A percentile compares a stretch with the other conserved stretches of the same genome.
Evolutionary conservation across 2,329 filamentous ascomycete species (phyloP).

Genomic region (Torrubiellomyces zombiae): DNA sequence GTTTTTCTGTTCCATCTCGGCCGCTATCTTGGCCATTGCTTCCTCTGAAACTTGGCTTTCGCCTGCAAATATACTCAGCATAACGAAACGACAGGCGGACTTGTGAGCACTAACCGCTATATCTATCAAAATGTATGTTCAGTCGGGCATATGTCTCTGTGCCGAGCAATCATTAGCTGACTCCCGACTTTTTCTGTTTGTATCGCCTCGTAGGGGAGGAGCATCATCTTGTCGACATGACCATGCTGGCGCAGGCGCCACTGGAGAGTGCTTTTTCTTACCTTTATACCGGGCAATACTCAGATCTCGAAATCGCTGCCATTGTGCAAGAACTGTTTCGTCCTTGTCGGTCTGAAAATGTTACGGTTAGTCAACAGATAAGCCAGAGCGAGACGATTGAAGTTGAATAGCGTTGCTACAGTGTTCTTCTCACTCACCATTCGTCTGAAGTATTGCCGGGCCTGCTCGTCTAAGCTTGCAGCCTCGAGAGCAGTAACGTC

Average conservation of each 20-base stretch:
- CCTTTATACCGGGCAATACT: conserved; percentile 48
- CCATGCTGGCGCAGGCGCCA: not conserved
- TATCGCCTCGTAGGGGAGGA: too few species aligned
- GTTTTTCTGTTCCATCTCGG: conserved; percentile 44
- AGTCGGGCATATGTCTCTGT: conserved; percentile 48
- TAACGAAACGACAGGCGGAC: not conserved
- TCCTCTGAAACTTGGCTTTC: conserved; percentile 56
- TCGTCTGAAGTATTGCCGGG: conserved; percentile 53
- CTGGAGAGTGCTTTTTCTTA: conserved; percentile 3
- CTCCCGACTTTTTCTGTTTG: too few species aligned
- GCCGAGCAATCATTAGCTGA: too few species aligned
- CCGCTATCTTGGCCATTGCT: conserved; percentile 46
- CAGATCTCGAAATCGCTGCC: conserved; percentile 49
- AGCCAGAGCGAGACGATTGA: not conserved
- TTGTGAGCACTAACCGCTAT: conserved; percentile 17
- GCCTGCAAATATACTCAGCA: conserved; percentile 28
- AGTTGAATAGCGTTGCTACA: not conserved
- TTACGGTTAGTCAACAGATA: not conserved
- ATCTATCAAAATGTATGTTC: conserved; percentile 56
- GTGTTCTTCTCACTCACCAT: conserved; percentile 35
- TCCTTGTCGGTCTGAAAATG: conserved; percentile 40
- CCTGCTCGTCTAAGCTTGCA: conserved; percentile 53
- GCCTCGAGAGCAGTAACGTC: conserved; percentile 31
- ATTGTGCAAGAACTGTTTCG: conserved; percentile 39
- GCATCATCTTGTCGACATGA: not conserved